Evolutionary conservation across 176 grass and related monocot species (phyloP).

Genomic region (Triticum aestivum): IWGSC_CS_RefSeq_v2.1 NC_057798.1:19982171-19982670

Average conservation of each 20-base stretch:
- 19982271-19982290: slow-evolving; percentile 60
- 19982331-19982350: slow-evolving; percentile 32
- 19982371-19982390: slow-evolving; percentile 31
- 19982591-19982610: too few relatives aligned
- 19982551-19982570: too few relatives aligned
- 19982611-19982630: too few relatives aligned
- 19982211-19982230: slow-evolving; percentile 57
- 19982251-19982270: slow-evolving; percentile 54
- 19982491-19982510: too few relatives aligned
- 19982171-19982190: slow-evolving; percentile 48
- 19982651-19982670: too few relatives aligned
- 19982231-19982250: slow-evolving; percentile 42
- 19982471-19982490: neutral
- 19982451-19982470: too few relatives aligned
- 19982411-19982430: too few relatives aligned
- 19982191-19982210: slow-evolving; percentile 61
- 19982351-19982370: slow-evolving; percentile 40
- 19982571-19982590: too few relatives aligned
- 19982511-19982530: too few relatives aligned
- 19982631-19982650: too few relatives aligned
- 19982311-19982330: slow-evolving; percentile 53
- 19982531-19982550: too few relatives aligned
- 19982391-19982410: neutral
- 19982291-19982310: slow-evolving; percentile 50
- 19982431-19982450: neutral